phyloP scores from a whole-genome alignment of 148 eudicot species.

The Amaranthus hypochondriacus region DNA sequence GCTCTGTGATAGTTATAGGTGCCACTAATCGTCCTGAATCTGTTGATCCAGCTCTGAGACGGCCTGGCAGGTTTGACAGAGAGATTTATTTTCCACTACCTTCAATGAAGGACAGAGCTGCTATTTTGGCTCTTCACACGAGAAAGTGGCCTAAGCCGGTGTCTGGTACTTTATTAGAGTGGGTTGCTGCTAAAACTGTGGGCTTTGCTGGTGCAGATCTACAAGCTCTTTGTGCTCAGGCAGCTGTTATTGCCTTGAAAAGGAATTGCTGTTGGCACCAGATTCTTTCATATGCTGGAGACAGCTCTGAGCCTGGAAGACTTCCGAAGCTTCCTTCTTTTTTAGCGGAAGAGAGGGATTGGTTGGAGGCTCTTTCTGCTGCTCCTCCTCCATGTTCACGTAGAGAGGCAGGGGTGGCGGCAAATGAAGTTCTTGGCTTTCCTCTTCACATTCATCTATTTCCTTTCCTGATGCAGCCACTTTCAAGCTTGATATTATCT shows the following conservation, averaged over 20 bases:
- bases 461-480: conserved; percentile 66
- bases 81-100: conserved; percentile 95
- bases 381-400: conserved; percentile 93
- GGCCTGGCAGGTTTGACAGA: conserved; percentile 98
- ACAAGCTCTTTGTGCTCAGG: conserved; percentile 97
- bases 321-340: conserved; percentile 67
- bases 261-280: conserved; percentile 73
- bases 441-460: conserved; percentile 67
- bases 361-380: conserved; percentile 83
- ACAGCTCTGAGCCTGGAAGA: conserved; percentile 35
- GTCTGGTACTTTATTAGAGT: conserved; percentile 58
- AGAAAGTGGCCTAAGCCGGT: conserved; percentile 90
- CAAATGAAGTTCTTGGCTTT: conserved; percentile 66
- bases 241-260: conserved; percentile 70
- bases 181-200: conserved; percentile 67
- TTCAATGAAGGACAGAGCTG: conserved; percentile 71
- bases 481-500: conserved; percentile 52
- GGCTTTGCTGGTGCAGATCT: conserved; percentile 99
- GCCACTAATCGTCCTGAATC: conserved; percentile 98
- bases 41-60: conserved; percentile 89
- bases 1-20: conserved; percentile 96
- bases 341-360: conserved; percentile 83
- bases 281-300: conserved; percentile 55
- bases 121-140: conserved; percentile 85
- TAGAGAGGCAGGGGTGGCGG: conserved; percentile 87